Conservation (phyloP, 495 filamentous ascomycete species). For the Daldinia caldariorum region DNA sequence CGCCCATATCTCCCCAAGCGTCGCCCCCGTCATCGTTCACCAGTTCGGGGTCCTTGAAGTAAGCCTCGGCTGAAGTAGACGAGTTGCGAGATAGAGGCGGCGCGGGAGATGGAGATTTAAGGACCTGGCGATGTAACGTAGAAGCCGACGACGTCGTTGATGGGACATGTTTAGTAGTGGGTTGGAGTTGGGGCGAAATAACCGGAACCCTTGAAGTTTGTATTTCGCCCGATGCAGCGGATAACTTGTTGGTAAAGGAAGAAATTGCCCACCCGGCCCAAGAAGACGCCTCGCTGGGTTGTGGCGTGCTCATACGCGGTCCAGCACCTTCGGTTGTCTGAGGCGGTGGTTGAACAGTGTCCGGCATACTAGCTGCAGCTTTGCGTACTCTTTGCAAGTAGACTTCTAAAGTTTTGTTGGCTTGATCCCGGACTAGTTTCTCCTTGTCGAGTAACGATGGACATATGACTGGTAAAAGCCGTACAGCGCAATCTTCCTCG, state of each 20-base stretch:
- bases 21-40: constrained; percentile 67
- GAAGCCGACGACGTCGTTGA: constrained; percentile 59
- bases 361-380: constrained; percentile 78
- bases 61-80: constrained; percentile 56
- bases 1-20: constrained; percentile 77
- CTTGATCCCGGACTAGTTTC: constrained; percentile 91
- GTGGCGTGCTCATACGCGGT: constrained; percentile 79
- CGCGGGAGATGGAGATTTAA: constrained; percentile 58
- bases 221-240: constrained; percentile 85
- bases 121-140: constrained; percentile 61
- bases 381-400: constrained; percentile 88
- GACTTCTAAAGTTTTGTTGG: constrained; percentile 88
- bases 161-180: constrained; percentile 42
- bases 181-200: constrained; percentile 24
- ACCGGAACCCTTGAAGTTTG: constrained; percentile 52
- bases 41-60: constrained; percentile 56
- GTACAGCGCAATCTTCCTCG: constrained; percentile 88
- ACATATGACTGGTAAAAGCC: constrained; percentile 84
- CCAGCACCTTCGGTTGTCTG: constrained; percentile 58
- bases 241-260: constrained; percentile 95
- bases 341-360: constrained; percentile 67
- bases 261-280: constrained; percentile 99
- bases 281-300: constrained; percentile 64
- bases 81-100: constrained; percentile 55
- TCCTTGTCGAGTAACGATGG: constrained; percentile 85